Percentiles rank a stretch among this genome's conserved stretches.
Evolutionary conservation across 139 green algal genomes (phyloP).

Genomic region (Coelastrella sp.): DNA sequence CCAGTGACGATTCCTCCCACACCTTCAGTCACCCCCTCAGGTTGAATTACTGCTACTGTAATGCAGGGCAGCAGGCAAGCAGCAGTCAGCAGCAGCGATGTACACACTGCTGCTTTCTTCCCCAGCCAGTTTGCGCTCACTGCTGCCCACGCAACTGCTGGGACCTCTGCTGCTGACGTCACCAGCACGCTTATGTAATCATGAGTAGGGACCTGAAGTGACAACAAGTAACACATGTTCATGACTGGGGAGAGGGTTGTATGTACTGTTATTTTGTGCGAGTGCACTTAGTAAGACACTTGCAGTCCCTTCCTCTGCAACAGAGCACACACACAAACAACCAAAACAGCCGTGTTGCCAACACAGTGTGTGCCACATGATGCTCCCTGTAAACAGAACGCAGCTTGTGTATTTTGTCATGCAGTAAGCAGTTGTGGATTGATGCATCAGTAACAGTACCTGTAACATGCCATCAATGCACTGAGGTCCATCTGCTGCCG

Average conservation of each 20-base stretch:
- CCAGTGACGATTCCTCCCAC: not conserved
- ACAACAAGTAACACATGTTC: not conserved
- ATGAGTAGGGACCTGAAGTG: not conserved
- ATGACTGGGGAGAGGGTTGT: no score
- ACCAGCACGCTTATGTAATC: slow-evolving; percentile 10
- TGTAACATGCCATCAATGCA: slow-evolving; percentile 16
- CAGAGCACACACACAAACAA: no score
- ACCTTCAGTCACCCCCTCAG: not conserved
- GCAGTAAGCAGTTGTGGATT: no score
- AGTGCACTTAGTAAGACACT: no score
- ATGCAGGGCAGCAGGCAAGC: slow-evolving; percentile 9
- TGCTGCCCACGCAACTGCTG: slow-evolving; percentile 37
- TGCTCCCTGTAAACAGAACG: no score
- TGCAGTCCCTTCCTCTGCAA: no score
- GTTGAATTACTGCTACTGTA: not conserved
- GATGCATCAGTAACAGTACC: no score
- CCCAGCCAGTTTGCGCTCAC: slow-evolving; percentile 19
- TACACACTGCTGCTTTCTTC: not conserved
- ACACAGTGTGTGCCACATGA: no score
- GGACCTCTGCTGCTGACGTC: slow-evolving; percentile 43
- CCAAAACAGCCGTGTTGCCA: no score
- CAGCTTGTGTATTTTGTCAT: no score
- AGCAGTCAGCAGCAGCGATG: slow-evolving; percentile 32
- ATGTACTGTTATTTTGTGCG: no score
- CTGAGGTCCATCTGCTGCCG: not conserved